Evolutionary conservation across 2,329 filamentous ascomycete species (phyloP), one percentile per base, ranked within the genome.

Genomic region (Dactylella cylindrospora): DNA sequence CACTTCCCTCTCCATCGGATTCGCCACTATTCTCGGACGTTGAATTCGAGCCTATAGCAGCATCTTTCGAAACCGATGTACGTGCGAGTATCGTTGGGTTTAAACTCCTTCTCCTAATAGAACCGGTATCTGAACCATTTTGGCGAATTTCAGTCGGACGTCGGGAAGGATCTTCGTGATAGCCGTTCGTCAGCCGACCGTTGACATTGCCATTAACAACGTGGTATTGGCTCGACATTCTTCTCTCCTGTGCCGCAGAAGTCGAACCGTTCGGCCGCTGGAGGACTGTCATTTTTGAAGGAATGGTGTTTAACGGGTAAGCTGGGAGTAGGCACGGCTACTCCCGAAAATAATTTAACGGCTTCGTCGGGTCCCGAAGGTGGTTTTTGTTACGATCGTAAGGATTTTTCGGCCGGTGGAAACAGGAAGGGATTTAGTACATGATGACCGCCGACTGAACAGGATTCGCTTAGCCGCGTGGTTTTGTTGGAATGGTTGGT

Each of bases 391-490:
- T 33, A 33, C 44, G 55, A 25, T 47, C 22, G 40, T 46, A 41
- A 52, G 33, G 35, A 45, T 61, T 43, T 47, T 52, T 19, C 33
- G 55, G 41, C 47, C 33, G 47, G 47, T 46, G 54, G 47, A 40
- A 46, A 15, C 40, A 33, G 46, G 49, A 46, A 52, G 31, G 28
- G 53, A 23, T 31, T 38, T 38, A 51, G 47, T 40, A 47, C 55
- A 61, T 61, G 55, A 60, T 46, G 54, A 28, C 28, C n/a, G n/a
- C 54, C 54, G 23, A 51, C 33, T 43, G 40, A 45, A 49, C 52
- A 57, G 22, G 47, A 29, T 53, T 61, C 46, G 55, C 55, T 61
- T 61, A 61, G 36, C 55, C 55, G 55, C 55, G 49, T 44, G 46
- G 47, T 33, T 40, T 36, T 25, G 46, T 33, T 53, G 10, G 31